Conservation (phyloP, 2,329 filamentous ascomycete species). For the Saccharata proteae region DNA sequence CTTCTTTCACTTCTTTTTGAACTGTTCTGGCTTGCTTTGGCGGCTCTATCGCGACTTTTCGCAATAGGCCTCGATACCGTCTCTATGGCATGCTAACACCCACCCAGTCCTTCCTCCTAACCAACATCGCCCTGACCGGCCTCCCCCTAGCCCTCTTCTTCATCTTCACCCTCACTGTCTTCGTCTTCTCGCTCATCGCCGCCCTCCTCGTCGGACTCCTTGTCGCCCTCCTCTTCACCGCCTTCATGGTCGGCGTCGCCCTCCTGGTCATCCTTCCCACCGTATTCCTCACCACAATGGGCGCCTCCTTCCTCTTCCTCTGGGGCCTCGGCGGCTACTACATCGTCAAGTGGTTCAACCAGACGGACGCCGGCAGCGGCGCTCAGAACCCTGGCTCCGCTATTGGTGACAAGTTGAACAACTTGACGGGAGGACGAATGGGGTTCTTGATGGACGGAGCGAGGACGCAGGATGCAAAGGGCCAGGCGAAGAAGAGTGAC, state of each 20-base stretch:
- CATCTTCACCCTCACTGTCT: constrained; percentile 50
- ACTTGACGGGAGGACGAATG: constrained; percentile 26
- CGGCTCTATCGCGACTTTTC: too few relatives aligned
- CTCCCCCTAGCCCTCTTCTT: constrained; percentile 58
- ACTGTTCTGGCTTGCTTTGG: background rate
- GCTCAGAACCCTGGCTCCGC: constrained; percentile 15
- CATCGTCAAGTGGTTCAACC: constrained; percentile 30
- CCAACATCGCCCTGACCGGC: constrained; percentile 53
- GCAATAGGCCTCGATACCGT: background rate
- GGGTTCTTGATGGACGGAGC: constrained; percentile 21
- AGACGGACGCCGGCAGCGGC: too few relatives aligned
- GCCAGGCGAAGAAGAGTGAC: background rate
- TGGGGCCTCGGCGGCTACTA: constrained; percentile 53
- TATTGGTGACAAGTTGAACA: constrained; percentile 31
- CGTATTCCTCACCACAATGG: constrained; percentile 51
- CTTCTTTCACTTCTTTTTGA: too few relatives aligned
- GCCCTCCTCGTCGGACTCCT: constrained; percentile 43
- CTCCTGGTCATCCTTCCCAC: constrained; percentile 56
- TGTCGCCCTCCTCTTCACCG: constrained; percentile 45
- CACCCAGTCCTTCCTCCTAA: constrained; percentile 51
- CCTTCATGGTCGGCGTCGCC: constrained; percentile 56
- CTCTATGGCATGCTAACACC: constrained; percentile 7
- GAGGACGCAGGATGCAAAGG: constrained; percentile 6
- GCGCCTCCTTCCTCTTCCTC: constrained; percentile 53
- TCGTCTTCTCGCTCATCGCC: constrained; percentile 49